Conservation (phyloP, 2,329 filamentous ascomycete species). For the Fusarium concolor region DNA sequence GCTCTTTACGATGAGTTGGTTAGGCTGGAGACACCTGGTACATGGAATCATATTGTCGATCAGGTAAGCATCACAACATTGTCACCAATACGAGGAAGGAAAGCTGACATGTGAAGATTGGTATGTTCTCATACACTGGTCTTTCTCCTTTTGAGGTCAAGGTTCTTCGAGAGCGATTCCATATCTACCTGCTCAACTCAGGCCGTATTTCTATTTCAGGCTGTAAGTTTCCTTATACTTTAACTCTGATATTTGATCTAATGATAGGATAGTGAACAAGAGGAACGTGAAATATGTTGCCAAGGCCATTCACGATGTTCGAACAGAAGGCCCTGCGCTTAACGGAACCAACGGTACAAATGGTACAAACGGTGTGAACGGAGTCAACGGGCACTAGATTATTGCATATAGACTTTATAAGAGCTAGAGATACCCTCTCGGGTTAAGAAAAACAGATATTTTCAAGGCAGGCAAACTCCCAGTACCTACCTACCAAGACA, state of each 20-base stretch:
- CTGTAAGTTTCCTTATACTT: not conserved
- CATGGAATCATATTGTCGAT: conserved; percentile 95
- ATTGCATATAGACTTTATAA: not conserved
- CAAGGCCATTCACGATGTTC: conserved; percentile 82
- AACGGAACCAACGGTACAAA: conserved; percentile 18
- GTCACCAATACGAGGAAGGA: accelerated
- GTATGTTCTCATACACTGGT: conserved; percentile 97
- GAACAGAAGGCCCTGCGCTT: not conserved
- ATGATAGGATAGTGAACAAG: conserved; percentile 64
- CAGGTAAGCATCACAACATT: conserved; percentile 50
- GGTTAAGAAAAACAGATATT: conserved; percentile 1
- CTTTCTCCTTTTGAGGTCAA: conserved; percentile 77
- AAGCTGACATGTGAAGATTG: conserved; percentile 70
- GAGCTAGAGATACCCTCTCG: conserved; percentile 1
- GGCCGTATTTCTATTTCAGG: conserved; percentile 38
- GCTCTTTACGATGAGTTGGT: conserved; percentile 84
- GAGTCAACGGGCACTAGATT: conserved; percentile 12
- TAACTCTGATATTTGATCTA: conserved; percentile 57
- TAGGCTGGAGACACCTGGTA: conserved; percentile 83
- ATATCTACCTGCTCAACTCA: conserved; percentile 74
- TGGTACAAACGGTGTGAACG: conserved; percentile 18
- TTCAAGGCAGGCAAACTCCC: not conserved
- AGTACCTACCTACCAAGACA: no score
- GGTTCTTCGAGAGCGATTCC: conserved; percentile 74
- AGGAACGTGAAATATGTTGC: conserved; percentile 91